A percentile compares a stretch with the other conserved stretches of the same genome.
phyloP scores from a whole-genome alignment of 2,329 filamentous ascomycete species.

The Colletotrichum ledebouriae region DNA sequence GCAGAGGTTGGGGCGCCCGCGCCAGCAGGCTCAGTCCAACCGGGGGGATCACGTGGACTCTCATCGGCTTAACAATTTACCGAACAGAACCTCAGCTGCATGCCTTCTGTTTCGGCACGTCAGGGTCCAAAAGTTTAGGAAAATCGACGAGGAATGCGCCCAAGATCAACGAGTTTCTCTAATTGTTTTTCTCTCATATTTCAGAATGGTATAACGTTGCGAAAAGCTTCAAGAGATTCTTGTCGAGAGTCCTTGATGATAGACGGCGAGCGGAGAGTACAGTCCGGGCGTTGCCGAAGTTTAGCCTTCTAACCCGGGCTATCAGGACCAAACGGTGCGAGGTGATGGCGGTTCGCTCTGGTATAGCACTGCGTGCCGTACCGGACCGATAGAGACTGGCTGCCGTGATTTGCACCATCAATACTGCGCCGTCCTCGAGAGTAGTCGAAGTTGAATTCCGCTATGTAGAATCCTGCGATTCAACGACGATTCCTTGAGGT shows the following conservation, averaged over 20 bases:
- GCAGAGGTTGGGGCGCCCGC: conserved; percentile 35
- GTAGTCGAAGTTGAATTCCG: too few relatives aligned
- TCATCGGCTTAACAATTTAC: conserved; percentile 31
- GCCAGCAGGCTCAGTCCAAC: background rate
- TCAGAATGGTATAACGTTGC: background rate
- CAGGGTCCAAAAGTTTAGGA: background rate
- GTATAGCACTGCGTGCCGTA: background rate
- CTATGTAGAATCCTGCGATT: too few relatives aligned
- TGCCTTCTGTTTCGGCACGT: background rate
- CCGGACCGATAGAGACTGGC: background rate
- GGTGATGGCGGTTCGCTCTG: conserved; percentile 17
- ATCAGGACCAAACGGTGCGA: conserved; percentile 5
- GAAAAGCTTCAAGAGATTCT: background rate
- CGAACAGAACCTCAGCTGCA: conserved; percentile 16
- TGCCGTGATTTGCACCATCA: too few relatives aligned
- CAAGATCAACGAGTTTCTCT: background rate
- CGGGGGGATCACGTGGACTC: conserved; percentile 6
- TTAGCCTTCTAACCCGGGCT: conserved; percentile 28
- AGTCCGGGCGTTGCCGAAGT: conserved; percentile 22
- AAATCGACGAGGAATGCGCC: background rate
- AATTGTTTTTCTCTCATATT: background rate
- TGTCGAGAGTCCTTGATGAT: background rate
- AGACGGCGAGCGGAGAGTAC: conserved; percentile 9
- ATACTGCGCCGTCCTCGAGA: too few relatives aligned
- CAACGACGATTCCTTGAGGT: too few relatives aligned